Conservation (phyloP, 1,284 basidiomycete genomes). For the Rhizoctonia solani region DNA sequence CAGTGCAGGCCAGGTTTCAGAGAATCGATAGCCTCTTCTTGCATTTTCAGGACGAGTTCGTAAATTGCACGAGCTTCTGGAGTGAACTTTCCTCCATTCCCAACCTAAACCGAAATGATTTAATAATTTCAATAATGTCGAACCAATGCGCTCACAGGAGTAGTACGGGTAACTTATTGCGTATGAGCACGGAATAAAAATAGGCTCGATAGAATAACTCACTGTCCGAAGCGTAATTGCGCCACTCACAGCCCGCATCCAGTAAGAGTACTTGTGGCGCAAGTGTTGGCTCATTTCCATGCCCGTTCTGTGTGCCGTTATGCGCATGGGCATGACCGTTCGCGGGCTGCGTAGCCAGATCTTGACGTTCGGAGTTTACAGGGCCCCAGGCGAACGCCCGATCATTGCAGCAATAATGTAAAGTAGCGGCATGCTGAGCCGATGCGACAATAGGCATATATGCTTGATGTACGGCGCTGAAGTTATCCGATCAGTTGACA, state of each 20-base stretch:
- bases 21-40: slow-evolving; percentile 70
- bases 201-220: slow-evolving; percentile 42
- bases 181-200: neutral
- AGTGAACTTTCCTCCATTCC: slow-evolving; percentile 86
- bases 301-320: slow-evolving; percentile 39
- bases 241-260: slow-evolving; percentile 90
- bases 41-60: slow-evolving; percentile 85
- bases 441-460: slow-evolving; percentile 90
- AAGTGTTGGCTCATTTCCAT: slow-evolving; percentile 48
- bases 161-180: slow-evolving; percentile 70
- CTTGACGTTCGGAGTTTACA: slow-evolving; percentile 47
- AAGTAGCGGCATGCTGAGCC: slow-evolving; percentile 78
- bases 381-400: slow-evolving; percentile 80
- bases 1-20: slow-evolving; percentile 78
- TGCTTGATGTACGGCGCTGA: slow-evolving; percentile 79
- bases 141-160: slow-evolving; percentile 52
- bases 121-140: neutral
- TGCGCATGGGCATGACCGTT: slow-evolving; percentile 50
- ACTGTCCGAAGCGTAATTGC: slow-evolving; percentile 79
- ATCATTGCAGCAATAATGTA: slow-evolving; percentile 90
- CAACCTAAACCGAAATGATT: slow-evolving; percentile 50
- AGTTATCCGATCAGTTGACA: neutral
- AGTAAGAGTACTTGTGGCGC: slow-evolving; percentile 83
- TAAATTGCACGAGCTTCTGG: slow-evolving; percentile 79
- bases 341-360: slow-evolving; percentile 59